Base-by-base conservation (phyloP, 352 stramenopile genomes). In the Globisporangium polare region DNA sequence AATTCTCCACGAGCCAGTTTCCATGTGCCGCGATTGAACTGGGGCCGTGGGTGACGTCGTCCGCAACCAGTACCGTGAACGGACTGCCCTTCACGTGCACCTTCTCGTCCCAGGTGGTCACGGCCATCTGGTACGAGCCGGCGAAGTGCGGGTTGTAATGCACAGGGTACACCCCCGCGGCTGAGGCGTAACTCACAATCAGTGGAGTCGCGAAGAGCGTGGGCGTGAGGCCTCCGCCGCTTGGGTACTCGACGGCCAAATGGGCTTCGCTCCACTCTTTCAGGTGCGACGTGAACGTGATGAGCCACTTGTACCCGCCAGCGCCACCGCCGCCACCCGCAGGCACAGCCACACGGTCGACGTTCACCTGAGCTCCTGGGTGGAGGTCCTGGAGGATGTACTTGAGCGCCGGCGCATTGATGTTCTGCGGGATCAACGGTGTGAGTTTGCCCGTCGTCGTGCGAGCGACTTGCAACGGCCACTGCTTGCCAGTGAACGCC, bases 261-360 rank as follows among this genome's bases (percentile, higher is more conserved):
- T 92, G 83, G 0, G 84, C 73, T 3, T 71, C 71, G 22, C 75
- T 83, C 86, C 86, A 90, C 43, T 80, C 62, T 7, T 85, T 67
- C 39, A 99, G 77, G 66, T 97, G 77, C 29, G 88, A 95, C 0
- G 96, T 55, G 65, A 99, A 99, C 22, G 94, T 98, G 51, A 98
- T 82, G 29, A 64, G 70, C 90, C 91, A 98, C 47, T 84, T 74
- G 64, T 96, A 91, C 35, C 76, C 76, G 20, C 64, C 74, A 22
- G 67, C 71, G 26, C 63, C 52, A 47, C 53, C 41, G 41, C 68
- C 60, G 43, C 63, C 71, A 9, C 47, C 58, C 2, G 60, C 15
- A 6, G 65, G 17, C 8, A 77, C 51, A 22, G 59, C 62, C 13
- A 47, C 55, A 5, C 69, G 70, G 1, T 68, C 57, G 8, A 94